Percentiles rank a stretch among this genome's conserved stretches.
Conservation (phyloP, 495 filamentous ascomycete species). For the Bathelium albidoporum region DNA sequence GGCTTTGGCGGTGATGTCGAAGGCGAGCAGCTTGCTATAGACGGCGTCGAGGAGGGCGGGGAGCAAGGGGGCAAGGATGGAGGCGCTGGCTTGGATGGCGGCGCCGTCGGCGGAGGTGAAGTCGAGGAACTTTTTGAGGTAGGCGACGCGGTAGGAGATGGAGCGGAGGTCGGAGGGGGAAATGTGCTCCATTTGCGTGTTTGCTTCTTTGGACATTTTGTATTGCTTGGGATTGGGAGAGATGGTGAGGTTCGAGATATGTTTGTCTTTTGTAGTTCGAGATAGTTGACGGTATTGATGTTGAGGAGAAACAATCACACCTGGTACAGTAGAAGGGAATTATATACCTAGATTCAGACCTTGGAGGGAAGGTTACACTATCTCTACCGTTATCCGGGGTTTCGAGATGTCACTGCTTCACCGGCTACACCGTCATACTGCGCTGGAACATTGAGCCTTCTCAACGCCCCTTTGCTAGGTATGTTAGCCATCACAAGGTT, state of each 20-base stretch:
- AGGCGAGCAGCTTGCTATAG: constrained; percentile 32
- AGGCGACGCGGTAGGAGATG: constrained; percentile 25
- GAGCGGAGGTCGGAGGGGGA: constrained; percentile 19
- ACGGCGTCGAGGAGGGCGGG: constrained; percentile 31
- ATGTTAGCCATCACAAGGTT: neutral
- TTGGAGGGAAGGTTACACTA: neutral
- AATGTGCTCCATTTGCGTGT: constrained; percentile 31
- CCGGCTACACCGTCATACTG: neutral
- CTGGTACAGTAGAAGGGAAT: neutral
- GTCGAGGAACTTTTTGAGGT: constrained; percentile 28
- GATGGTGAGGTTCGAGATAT: neutral
- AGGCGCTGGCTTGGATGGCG: constrained; percentile 24
- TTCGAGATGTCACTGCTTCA: neutral
- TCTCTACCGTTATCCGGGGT: neutral
- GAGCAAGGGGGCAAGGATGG: constrained; percentile 28
- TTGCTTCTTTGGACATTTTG: neutral
- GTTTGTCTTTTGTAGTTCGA: neutral
- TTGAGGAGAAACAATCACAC: neutral
- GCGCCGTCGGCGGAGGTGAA: constrained; percentile 27
- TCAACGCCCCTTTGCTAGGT: neutral
- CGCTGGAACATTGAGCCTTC: neutral
- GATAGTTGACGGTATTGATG: neutral
- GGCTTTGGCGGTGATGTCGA: constrained; percentile 34
- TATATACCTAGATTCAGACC: neutral
- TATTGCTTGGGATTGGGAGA: neutral